Evolutionary conservation across 352 stramenopile genomes (phyloP).

Genomic region (Globisporangium spiculum): DNA sequence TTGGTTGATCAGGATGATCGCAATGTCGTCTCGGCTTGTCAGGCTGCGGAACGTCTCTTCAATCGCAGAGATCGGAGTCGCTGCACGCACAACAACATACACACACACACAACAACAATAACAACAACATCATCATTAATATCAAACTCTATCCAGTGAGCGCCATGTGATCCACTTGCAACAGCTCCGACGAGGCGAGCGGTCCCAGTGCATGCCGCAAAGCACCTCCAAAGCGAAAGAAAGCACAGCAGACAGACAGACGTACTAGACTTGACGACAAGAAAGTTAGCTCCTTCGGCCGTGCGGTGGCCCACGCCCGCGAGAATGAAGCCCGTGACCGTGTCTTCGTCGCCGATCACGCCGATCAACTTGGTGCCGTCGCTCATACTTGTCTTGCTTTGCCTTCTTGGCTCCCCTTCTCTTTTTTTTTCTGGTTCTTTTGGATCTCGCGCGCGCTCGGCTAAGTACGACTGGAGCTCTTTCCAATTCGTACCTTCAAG

Average conservation of each 20-base stretch:
- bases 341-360: conserved; percentile 94
- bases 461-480: neutral
- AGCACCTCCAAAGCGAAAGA: neutral
- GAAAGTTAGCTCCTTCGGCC: conserved; percentile 95
- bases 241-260: conserved; percentile 11
- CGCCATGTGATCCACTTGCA: neutral
- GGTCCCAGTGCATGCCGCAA: neutral
- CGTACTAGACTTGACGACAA: conserved; percentile 94
- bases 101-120: neutral
- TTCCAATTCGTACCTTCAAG: neutral
- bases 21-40: conserved; percentile 94
- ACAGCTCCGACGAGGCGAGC: neutral
- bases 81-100: conserved; percentile 26
- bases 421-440: conserved; percentile 3
- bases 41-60: conserved; percentile 93
- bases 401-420: conserved; percentile 1
- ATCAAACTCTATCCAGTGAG: neutral
- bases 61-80: conserved; percentile 87
- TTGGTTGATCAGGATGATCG: conserved; percentile 99
- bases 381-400: conserved; percentile 36
- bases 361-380: conserved; percentile 84
- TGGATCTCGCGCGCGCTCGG: neutral
- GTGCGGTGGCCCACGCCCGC: conserved; percentile 95
- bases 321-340: conserved; percentile 97
- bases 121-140: neutral